phyloP scores from a whole-genome alignment of 192 early-diverging fungal species.

The Spizellomyces punctatus region DNA sequence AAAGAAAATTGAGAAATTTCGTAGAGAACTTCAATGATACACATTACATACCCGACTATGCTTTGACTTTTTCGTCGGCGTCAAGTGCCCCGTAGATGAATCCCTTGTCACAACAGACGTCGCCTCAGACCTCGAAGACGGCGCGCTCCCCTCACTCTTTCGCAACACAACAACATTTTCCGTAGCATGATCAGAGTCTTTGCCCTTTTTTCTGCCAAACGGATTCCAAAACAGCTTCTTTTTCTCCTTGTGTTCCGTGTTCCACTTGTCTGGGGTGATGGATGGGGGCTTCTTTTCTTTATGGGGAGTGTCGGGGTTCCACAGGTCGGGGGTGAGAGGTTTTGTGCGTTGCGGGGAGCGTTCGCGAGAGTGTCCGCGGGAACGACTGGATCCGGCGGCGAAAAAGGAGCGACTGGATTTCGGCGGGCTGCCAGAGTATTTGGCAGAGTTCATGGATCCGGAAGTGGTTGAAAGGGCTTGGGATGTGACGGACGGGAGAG shows the following conservation, averaged over 20 bases:
- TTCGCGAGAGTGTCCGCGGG: background rate
- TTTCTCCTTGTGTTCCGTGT: constrained; percentile 9
- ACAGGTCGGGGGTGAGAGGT: background rate
- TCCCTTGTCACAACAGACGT: no score
- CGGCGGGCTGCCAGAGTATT: constrained; percentile 18
- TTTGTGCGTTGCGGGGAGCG: background rate
- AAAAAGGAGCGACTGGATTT: constrained; percentile 20
- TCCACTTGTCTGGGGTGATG: no score
- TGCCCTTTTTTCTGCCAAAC: constrained; percentile 25
- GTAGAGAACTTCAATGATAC: no score
- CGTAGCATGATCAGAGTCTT: background rate
- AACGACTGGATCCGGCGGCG: background rate
- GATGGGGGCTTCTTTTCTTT: background rate
- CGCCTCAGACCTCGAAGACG: background rate
- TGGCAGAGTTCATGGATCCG: constrained; percentile 3
- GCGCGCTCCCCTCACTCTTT: no score
- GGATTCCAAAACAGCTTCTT: constrained; percentile 24
- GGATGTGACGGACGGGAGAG: background rate
- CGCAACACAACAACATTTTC: no score
- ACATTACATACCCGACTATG: no score
- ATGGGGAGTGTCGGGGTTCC: constrained; percentile 4
- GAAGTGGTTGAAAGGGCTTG: background rate
- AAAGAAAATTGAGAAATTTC: background rate
- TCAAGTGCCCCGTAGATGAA: no score
- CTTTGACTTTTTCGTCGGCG: no score